These are phyloP conservation scores for Tulasnella sp. DNA, from an alignment of 768 basidiomycete species.

Conservation along the genomic window DNA sequence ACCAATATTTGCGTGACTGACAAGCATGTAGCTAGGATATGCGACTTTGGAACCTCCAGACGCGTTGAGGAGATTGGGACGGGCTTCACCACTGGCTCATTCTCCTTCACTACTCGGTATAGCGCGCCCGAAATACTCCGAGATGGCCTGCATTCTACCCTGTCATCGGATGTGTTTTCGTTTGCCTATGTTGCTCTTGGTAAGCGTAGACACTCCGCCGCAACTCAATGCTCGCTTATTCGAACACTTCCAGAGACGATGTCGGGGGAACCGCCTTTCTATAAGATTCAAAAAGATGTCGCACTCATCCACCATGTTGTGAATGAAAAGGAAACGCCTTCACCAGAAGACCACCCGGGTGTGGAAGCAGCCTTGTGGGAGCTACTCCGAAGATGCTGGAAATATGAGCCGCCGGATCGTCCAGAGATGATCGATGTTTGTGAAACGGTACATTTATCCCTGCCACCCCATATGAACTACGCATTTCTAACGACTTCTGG, in stretches of 20 bases:
- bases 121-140: neutral
- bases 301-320: neutral
- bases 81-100: neutral
- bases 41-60: neutral
- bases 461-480: no score
- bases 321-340: neutral
- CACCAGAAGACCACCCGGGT: neutral
- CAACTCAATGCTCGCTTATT: neutral
- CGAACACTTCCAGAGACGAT: neutral
- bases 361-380: neutral
- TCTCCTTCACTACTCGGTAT: neutral
- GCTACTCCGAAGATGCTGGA: neutral
- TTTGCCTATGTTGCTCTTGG: constrained; percentile 5
- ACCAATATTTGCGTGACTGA: neutral
- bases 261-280: neutral
- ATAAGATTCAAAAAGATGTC: neutral
- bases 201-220: neutral
- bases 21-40: neutral
- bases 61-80: neutral
- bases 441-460: neutral
- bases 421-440: neutral
- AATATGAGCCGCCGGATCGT: neutral
- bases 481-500: no score
- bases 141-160: neutral
- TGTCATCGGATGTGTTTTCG: neutral